Conservation (phyloP, 768 basidiomycete species). For the Lentinula boryana region DNA sequence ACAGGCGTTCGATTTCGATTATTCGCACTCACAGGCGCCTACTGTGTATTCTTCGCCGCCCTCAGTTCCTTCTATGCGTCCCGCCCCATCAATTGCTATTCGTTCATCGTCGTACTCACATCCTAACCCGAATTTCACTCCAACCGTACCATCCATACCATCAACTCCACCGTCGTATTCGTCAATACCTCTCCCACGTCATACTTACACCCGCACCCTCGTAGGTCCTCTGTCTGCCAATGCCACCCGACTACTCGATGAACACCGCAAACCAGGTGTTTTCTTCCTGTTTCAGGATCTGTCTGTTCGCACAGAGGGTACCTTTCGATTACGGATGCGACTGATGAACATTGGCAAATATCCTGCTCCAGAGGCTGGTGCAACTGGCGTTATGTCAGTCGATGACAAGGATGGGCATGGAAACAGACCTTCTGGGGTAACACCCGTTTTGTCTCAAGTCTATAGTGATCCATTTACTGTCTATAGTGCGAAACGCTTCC, state of each 20-base stretch:
- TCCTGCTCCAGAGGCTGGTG: constrained; percentile 68
- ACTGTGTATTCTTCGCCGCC: not conserved
- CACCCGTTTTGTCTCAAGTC: constrained; percentile 77
- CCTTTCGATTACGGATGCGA: constrained; percentile 79
- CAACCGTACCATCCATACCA: not conserved
- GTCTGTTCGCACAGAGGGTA: constrained; percentile 89
- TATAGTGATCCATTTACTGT: constrained; percentile 84
- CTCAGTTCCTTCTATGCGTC: not conserved
- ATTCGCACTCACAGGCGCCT: not conserved
- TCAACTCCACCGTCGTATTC: constrained; percentile 20
- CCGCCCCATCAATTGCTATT: not conserved
- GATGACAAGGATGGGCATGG: not conserved
- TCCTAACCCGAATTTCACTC: not conserved
- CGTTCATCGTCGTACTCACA: not conserved
- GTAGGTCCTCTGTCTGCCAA: constrained; percentile 87
- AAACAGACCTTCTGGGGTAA: constrained; percentile 28
- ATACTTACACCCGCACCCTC: constrained; percentile 79
- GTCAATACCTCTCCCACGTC: constrained; percentile 42
- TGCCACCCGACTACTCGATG: constrained; percentile 79
- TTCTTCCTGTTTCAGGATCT: constrained; percentile 96
- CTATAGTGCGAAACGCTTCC: constrained; percentile 90
- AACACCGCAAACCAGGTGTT: constrained; percentile 79
- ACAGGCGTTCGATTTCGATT: not conserved
- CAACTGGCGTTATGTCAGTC: constrained; percentile 52
- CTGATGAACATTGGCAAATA: constrained; percentile 86